These are phyloP conservation scores for Perkinsus marinus DNA, from an alignment of 169 alveolate genomes.

Conservation along the genomic window DNA sequence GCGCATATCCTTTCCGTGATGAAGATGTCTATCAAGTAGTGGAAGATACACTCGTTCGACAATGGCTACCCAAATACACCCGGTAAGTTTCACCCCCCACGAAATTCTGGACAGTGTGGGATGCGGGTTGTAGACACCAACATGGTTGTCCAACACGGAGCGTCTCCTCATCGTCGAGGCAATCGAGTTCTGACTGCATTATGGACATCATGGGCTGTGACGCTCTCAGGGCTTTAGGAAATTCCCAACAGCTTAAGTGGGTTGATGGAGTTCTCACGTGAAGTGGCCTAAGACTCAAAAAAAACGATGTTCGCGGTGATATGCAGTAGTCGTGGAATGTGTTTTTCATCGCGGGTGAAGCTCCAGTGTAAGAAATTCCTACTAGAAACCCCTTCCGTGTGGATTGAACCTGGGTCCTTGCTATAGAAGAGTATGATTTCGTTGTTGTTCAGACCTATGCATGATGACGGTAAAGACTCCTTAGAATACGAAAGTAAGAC, in stretches of 20 bases:
- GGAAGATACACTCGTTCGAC: not conserved
- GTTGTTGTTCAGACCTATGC: too few species aligned
- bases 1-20: not conserved
- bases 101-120: not conserved
- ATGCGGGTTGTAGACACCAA: not conserved
- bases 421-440: too few species aligned
- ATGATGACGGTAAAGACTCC: too few species aligned
- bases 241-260: not conserved
- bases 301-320: too few species aligned
- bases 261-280: too few species aligned
- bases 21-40: not conserved
- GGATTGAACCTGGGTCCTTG: too few species aligned
- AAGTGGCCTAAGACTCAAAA: too few species aligned
- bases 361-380: too few species aligned
- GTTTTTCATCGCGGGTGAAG: too few species aligned
- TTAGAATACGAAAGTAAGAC: too few species aligned
- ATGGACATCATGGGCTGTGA: not conserved
- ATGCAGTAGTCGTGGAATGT: too few species aligned
- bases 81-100: not conserved
- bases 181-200: not conserved
- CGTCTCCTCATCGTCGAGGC: not conserved
- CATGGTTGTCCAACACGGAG: not conserved
- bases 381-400: too few species aligned
- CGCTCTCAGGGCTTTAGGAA: not conserved
- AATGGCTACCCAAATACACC: not conserved